Evolutionary conservation across 2,329 filamentous ascomycete species (phyloP), one percentile per base, ranked within the genome.

Genomic region (Nigrospora osmanthi): DNA sequence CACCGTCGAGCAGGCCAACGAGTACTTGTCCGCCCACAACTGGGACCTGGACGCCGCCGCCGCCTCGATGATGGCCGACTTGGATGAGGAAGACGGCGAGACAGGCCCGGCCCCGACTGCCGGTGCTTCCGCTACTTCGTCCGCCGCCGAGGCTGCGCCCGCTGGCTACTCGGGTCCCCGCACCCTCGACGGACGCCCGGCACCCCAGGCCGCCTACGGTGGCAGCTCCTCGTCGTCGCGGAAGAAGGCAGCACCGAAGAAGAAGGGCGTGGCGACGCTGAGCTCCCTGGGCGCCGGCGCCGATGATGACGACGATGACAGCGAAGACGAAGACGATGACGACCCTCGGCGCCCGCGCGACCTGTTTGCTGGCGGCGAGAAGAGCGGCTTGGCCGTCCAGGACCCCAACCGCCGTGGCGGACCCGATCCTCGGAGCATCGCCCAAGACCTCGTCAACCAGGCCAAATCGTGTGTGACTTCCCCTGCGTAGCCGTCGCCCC

Each of bases 341-440:
- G 77, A 82, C 28, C 71, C 78, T 33, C 75, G 80, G 50, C 72
- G 73, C 23, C 72, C 73, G 7, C 70, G 81, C 49, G 86, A 93
- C 58, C 69, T 90, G 50, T 93, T 90, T 63, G 84, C 88, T 16
- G 88, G 88, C 42, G 88, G 88, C 32, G 88, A 91, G 67, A 93
- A 93, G 73, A 91, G 87, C 30, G 82, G 79, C 0, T 63, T 85
- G 38, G 82, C 81, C 17, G 77, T 85, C 19, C 80, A 85, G 56
- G 81, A 85, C 54, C 81, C 81, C 1, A 58, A 61, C 5, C 64
- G 71, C 42, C 63, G 73, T n/a, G 19, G 32, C 19, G 23, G 23
- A 11, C 62, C 62, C 3, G 74, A 76, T 35, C 67, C 76, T 1
- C 69, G 70, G 55, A 75, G 72, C 52, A 68, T 84, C 46, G 76